These are phyloP conservation scores for Thermomucor indicae-seudaticae DNA, from an alignment of 371 early-diverging fungal genomes.

Conservation along the genomic window DNA sequence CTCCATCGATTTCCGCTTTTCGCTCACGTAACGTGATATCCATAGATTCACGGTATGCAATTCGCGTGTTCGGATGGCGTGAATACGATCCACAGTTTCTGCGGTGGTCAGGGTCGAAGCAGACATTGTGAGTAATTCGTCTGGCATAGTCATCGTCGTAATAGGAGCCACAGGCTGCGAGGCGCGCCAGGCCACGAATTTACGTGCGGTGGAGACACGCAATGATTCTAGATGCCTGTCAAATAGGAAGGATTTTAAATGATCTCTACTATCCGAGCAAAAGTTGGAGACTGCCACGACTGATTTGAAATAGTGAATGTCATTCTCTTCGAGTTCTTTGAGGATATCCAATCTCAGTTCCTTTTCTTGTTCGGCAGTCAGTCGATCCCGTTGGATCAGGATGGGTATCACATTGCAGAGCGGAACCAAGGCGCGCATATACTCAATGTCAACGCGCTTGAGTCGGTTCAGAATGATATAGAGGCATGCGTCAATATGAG, in stretches of 20 bases:
- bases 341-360: constrained; percentile 49
- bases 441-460: constrained; percentile 73
- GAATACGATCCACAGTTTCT: constrained; percentile 18
- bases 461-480: constrained; percentile 62
- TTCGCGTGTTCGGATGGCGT: constrained; percentile 11
- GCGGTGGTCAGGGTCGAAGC: constrained; percentile 13
- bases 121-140: no score
- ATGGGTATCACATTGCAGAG: constrained; percentile 61
- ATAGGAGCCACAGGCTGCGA: constrained; percentile 7
- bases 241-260: constrained; percentile 30
- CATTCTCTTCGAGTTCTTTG: constrained; percentile 39
- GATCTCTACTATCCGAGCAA: not conserved
- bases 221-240: constrained; percentile 46
- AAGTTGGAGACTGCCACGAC: not conserved
- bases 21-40: constrained; percentile 21
- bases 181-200: constrained; percentile 54
- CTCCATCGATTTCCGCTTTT: constrained; percentile 16
- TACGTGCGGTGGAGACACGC: constrained; percentile 46
- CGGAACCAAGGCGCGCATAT: constrained; percentile 57
- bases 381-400: constrained; percentile 63
- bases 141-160: not conserved
- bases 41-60: constrained; percentile 16
- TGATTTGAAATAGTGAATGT: constrained; percentile 28
- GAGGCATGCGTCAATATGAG: constrained; percentile 67
- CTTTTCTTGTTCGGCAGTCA: constrained; percentile 55